Evolutionary conservation across 2,329 filamentous ascomycete genomes (phyloP).

Genomic region (Stromatinia cepivora): DNA sequence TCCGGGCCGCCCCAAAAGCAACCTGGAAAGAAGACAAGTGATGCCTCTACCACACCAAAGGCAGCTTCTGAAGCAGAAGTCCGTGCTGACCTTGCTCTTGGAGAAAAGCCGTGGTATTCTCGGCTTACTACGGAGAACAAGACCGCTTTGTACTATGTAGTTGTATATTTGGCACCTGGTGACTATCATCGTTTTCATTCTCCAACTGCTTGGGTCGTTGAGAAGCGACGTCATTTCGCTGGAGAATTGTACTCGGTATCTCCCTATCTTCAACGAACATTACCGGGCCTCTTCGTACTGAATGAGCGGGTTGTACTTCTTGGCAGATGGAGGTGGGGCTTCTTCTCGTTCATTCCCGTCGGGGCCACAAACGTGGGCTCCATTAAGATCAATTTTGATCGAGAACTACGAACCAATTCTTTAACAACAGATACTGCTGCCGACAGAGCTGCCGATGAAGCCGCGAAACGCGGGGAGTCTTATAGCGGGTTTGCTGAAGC

Average conservation of each 20-base stretch:
- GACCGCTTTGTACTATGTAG: conserved; percentile 85
- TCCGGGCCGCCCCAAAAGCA: conserved; percentile 61
- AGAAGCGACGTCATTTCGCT: conserved; percentile 93
- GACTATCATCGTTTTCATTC: conserved; percentile 99
- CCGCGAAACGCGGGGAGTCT: conserved; percentile 71
- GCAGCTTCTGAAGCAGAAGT: conserved; percentile 80
- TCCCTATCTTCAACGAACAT: conserved; percentile 87
- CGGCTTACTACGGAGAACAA: conserved; percentile 60
- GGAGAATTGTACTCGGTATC: conserved; percentile 95
- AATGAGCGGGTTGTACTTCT: conserved; percentile 95
- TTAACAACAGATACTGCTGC: conserved; percentile 90
- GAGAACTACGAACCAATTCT: conserved; percentile 89
- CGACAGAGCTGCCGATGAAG: conserved; percentile 79
- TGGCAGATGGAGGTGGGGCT: conserved; percentile 93
- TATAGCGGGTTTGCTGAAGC: conserved; percentile 94
- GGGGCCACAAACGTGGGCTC: conserved; percentile 97
- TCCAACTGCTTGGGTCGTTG: conserved; percentile 91
- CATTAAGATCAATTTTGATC: conserved; percentile 96
- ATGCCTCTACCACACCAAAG: conserved; percentile 70
- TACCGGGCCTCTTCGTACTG: conserved; percentile 92
- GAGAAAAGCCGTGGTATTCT: conserved; percentile 69
- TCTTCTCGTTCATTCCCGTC: conserved; percentile 94
- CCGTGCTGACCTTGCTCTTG: conserved; percentile 75
- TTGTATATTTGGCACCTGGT: conserved; percentile 93
- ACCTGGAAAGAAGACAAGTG: conserved; percentile 52